These are phyloP conservation scores for Pythium graminicola DNA, from an alignment of 352 stramenopile genomes.

Conservation along the genomic window DNA sequence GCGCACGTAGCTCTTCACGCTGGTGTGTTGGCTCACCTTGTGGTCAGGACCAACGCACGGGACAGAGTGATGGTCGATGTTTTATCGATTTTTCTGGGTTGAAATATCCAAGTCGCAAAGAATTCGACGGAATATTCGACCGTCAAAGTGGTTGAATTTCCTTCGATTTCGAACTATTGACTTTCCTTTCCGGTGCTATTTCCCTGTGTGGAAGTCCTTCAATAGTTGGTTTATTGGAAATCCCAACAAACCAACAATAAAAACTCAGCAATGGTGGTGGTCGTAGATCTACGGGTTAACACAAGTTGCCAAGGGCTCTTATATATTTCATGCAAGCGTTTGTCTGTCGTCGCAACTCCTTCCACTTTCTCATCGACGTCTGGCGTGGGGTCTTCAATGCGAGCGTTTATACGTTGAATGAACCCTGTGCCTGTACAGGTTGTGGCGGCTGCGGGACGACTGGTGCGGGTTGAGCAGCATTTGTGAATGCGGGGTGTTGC, in stretches of 20 bases:
- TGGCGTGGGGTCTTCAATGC: neutral
- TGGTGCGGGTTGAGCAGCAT: slow-evolving; percentile 1
- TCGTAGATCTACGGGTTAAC: neutral
- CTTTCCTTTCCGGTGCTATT: no score
- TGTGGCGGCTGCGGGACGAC: slow-evolving; percentile 6
- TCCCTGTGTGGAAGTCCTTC: no score
- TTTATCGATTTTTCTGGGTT: slow-evolving; percentile 1
- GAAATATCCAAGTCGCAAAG: neutral
- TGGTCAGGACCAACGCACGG: slow-evolving; percentile 1
- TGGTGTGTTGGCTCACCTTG: no score
- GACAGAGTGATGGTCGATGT: slow-evolving; percentile 8
- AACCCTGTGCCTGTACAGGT: slow-evolving; percentile 10
- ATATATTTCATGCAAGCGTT: slow-evolving; percentile 3
- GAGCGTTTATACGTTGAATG: slow-evolving; percentile 22
- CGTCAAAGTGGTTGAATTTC: neutral
- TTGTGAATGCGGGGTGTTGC: slow-evolving; percentile 36
- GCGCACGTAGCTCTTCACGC: neutral
- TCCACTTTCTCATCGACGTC: neutral
- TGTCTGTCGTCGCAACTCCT: neutral
- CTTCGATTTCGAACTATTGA: neutral
- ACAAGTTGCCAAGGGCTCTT: neutral
- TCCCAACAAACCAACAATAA: no score
- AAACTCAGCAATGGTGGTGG: neutral
- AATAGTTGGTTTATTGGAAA: no score
- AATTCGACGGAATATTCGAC: no score